A percentile compares a stretch with the other conserved stretches of the same genome.
Conservation (phyloP, 169 alveolate genomes). For the Cryptosporidium viatorum region DNA sequence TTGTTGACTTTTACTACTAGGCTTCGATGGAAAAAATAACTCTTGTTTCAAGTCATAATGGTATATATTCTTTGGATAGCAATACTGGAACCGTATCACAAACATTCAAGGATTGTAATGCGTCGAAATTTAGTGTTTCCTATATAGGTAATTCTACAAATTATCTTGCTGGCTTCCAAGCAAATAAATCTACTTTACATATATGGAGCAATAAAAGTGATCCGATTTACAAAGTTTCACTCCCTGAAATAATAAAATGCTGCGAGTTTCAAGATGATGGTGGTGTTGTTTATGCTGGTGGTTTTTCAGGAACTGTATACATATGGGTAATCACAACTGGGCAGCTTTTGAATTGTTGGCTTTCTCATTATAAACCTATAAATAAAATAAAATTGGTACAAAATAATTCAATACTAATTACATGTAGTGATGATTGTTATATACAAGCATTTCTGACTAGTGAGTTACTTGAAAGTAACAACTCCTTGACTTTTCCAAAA, state of each 20-base stretch:
- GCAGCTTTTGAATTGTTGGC: conserved; percentile 64
- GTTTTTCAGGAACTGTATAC: conserved; percentile 57
- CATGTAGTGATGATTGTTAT: conserved; percentile 54
- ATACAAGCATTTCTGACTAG: conserved; percentile 42
- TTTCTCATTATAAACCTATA: conserved; percentile 44
- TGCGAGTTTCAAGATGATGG: conserved; percentile 69
- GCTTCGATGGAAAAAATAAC: conserved; percentile 43
- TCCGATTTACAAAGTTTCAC: conserved; percentile 54
- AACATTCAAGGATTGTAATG: conserved; percentile 5
- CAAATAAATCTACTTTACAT: conserved; percentile 33
- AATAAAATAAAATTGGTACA: conserved; percentile 32
- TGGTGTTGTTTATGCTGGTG: conserved; percentile 72
- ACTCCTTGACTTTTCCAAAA: conserved; percentile 18
- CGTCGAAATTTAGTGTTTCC: conserved; percentile 48
- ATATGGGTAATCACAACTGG: conserved; percentile 59
- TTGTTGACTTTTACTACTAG: background rate
- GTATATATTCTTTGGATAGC: conserved; percentile 37
- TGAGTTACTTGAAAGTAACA: conserved; percentile 39
- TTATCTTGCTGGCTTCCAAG: conserved; percentile 53
- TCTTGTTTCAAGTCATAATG: conserved; percentile 24
- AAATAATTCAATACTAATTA: conserved; percentile 31
- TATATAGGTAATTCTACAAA: conserved; percentile 28
- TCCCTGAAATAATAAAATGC: conserved; percentile 56
- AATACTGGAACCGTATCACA: conserved; percentile 8
- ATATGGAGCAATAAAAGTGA: conserved; percentile 60